Base-by-base conservation (phyloP, 768 basidiomycete genomes). In the Amanita thiersii region DNA sequence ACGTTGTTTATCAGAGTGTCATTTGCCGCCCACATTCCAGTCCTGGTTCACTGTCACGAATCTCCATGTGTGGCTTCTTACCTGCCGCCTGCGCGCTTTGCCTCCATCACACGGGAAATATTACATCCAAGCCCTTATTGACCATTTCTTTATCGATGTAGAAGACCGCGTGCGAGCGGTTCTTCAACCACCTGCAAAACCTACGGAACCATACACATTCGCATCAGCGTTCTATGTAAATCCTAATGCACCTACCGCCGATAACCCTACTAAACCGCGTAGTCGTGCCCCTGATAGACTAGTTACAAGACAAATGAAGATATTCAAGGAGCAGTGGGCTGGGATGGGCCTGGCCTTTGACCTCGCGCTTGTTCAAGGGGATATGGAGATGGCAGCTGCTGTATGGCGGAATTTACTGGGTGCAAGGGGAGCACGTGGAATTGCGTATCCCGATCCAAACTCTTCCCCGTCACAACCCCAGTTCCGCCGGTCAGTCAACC, bases 1-100 rank as follows among this genome's bases (percentile, higher is more conserved):
- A 41, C 40, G 30, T 14, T 12, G 1, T 21, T 14, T 3, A 15
- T 0, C 52, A 96, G 93, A 77, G 46, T 94, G 87, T 53, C 70
- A 70, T 45, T 71, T 97, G 4, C 91, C 93, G 7, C 84, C 83
- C 9, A 96, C 94, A 0, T 96, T 94, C 61, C 93, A 97, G 54
- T 88, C 94, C 11, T 97, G 92, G 87, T 97, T 97, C 64, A 88
- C 87, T 3, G 65, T 96, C 38, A 89, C 89, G 20, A 91, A 93
- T 49, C 70, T 97, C 20, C 91, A 98, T 61, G 68, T 97, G 36
- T 93, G 92, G 85, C 69, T 97, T 50, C 77, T 93, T 37, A 83
- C 83, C 12, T 85, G 87, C 40, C 85, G 93, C 17, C 72, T 96
- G 7, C 88, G 94, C 15, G 79, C 86, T 0, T 76, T 97, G 8